Conservation (phyloP, 768 basidiomycete species). For the Dictyophora rubrovolvata region DNA sequence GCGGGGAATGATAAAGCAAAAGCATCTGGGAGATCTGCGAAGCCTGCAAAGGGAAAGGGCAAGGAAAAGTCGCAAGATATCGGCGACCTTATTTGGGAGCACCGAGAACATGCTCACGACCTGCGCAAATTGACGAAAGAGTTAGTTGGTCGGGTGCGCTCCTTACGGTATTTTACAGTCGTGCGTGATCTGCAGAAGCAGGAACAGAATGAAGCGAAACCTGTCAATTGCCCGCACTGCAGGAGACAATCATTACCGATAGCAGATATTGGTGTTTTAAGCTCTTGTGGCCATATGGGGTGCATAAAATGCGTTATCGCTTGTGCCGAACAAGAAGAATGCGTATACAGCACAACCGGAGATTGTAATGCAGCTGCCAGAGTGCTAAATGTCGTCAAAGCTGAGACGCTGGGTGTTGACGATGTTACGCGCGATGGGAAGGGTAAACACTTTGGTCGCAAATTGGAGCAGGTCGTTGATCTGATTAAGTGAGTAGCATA, state of each 20-base stretch:
- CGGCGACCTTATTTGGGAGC: conserved; percentile 53
- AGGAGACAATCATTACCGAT: conserved; percentile 44
- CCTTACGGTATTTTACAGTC: conserved; percentile 83
- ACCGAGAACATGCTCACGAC: conserved; percentile 80
- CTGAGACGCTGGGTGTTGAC: conserved; percentile 69
- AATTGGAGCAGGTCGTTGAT: conserved; percentile 66
- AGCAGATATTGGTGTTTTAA: conserved; percentile 70
- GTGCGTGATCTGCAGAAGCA: conserved; percentile 84
- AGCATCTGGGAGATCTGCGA: conserved; percentile 9
- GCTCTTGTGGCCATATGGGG: conserved; percentile 87
- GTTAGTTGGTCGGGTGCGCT: conserved; percentile 80
- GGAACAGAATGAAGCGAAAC: conserved; percentile 37
- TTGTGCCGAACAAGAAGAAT: conserved; percentile 70
- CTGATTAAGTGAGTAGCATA: conserved; percentile 56
- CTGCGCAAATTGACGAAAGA: conserved; percentile 81
- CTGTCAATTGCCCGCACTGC: conserved; percentile 57
- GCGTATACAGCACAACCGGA: conserved; percentile 60
- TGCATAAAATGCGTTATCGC: conserved; percentile 63
- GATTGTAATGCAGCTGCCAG: conserved; percentile 74
- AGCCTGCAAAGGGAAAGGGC: conserved; percentile 12
- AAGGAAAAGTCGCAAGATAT: conserved; percentile 43
- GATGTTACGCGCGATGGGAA: conserved; percentile 62
- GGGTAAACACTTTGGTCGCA: conserved; percentile 74
- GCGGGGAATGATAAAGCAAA: conserved; percentile 11
- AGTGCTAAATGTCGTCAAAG: conserved; percentile 72